Evolutionary conservation across 2,329 filamentous ascomycete genomes (phyloP).

Genomic region (Alternaria brassicae): DNA sequence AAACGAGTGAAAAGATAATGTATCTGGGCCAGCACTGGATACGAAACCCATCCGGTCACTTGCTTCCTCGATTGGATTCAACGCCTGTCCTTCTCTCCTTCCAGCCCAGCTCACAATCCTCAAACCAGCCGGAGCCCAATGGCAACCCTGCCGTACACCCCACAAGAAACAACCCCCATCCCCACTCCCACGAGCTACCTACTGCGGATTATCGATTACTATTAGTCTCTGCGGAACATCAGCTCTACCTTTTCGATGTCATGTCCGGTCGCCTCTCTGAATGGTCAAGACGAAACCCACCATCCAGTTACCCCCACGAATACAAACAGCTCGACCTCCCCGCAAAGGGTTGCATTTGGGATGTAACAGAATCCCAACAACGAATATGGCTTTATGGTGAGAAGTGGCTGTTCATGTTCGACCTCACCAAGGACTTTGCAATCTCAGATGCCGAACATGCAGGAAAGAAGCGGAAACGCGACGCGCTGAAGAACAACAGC

Average conservation of each 20-base stretch:
- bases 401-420: slow-evolving; percentile 91
- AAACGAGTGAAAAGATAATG: slow-evolving; percentile 54
- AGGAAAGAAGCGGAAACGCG: slow-evolving; percentile 43
- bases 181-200: slow-evolving; percentile 64
- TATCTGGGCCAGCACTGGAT: slow-evolving; percentile 73
- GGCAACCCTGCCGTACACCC: slow-evolving; percentile 59
- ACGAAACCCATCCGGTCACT: slow-evolving; percentile 70
- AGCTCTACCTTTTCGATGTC: slow-evolving; percentile 81
- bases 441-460: slow-evolving; percentile 26
- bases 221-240: slow-evolving; percentile 68
- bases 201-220: slow-evolving; percentile 63
- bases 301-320: slow-evolving; percentile 73
- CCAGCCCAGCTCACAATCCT: slow-evolving; percentile 46
- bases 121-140: slow-evolving; percentile 43
- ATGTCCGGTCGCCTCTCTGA: slow-evolving; percentile 77
- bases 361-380: slow-evolving; percentile 60
- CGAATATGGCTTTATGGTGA: slow-evolving; percentile 88
- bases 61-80: slow-evolving; percentile 56
- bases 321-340: slow-evolving; percentile 79
- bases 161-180: slow-evolving; percentile 59
- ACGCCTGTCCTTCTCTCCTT: slow-evolving; percentile 57
- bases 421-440: slow-evolving; percentile 73
- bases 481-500: slow-evolving; percentile 48
- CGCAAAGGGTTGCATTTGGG: slow-evolving; percentile 86
- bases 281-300: slow-evolving; percentile 86